Conservation (phyloP, 2,329 filamentous ascomycete genomes). For the Rutstroemia sp. region DNA sequence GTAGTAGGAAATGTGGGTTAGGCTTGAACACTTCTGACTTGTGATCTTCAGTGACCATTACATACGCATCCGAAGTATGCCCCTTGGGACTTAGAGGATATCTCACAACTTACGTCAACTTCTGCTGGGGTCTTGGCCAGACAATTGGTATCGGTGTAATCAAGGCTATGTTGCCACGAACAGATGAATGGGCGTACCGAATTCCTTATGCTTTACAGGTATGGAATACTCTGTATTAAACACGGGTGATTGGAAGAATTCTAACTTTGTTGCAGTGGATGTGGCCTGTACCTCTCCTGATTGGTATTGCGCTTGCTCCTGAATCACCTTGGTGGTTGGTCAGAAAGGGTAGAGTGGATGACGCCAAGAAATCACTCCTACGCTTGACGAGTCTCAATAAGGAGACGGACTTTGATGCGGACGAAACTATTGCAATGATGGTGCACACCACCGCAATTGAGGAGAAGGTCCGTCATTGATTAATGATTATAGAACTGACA, state of each 20-base stretch:
- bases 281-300: constrained; percentile 38
- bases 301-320: constrained; percentile 39
- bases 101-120: constrained; percentile 48
- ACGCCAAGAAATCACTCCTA: constrained; percentile 33
- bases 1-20: constrained; percentile 21
- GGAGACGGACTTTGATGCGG: constrained; percentile 37
- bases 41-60: neutral
- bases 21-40: neutral
- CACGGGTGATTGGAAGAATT: no score
- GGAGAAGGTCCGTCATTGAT: constrained; percentile 29
- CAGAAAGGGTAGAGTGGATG: constrained; percentile 35
- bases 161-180: constrained; percentile 37
- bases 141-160: constrained; percentile 44
- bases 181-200: constrained; percentile 43
- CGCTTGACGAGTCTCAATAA: constrained; percentile 31
- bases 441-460: constrained; percentile 51
- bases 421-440: constrained; percentile 47
- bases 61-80: constrained; percentile 42
- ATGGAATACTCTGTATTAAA: neutral
- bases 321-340: constrained; percentile 45
- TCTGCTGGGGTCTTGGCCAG: constrained; percentile 48
- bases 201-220: constrained; percentile 43
- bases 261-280: neutral
- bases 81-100: constrained; percentile 49
- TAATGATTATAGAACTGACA: neutral